Conservation (phyloP, 2,329 filamentous ascomycete species). For the Calonectria pseudoturangicola region DNA sequence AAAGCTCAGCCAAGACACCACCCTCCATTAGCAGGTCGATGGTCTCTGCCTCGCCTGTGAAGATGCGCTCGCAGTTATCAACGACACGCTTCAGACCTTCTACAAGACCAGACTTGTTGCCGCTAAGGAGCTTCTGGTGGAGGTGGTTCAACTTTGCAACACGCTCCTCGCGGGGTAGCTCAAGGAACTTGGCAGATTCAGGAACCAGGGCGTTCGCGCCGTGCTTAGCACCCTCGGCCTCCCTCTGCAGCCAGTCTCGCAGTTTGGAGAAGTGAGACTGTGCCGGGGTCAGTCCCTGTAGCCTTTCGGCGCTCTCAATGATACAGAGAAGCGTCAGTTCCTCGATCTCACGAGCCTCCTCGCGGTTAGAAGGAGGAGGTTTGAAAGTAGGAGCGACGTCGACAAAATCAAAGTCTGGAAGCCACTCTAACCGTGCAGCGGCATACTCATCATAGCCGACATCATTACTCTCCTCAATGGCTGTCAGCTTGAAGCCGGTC, state of each 20-base stretch:
- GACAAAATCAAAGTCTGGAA: slow-evolving; percentile 57
- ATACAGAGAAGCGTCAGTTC: slow-evolving; percentile 57
- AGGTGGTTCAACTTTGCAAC: slow-evolving; percentile 29
- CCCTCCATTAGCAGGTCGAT: slow-evolving; percentile 57
- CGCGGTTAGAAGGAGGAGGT: slow-evolving; percentile 27
- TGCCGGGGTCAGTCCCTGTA: slow-evolving; percentile 32
- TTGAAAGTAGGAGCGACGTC: slow-evolving; percentile 51
- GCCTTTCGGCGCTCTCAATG: slow-evolving; percentile 43
- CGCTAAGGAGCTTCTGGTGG: slow-evolving; percentile 24
- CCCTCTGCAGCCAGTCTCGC: slow-evolving; percentile 53
- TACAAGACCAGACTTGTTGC: slow-evolving; percentile 34
- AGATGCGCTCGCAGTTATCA: slow-evolving; percentile 44
- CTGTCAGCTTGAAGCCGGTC: slow-evolving; percentile 48
- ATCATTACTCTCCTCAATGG: slow-evolving; percentile 48
- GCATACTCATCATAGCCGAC: slow-evolving; percentile 50
- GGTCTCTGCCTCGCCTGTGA: slow-evolving; percentile 51
- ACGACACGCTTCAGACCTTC: slow-evolving; percentile 39
- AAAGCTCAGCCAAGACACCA: slow-evolving; percentile 55
- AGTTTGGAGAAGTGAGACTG: slow-evolving; percentile 55
- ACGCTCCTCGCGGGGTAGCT: slow-evolving; percentile 15
- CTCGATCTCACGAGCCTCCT: slow-evolving; percentile 50
- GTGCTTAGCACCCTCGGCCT: slow-evolving; percentile 11
- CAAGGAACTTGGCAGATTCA: slow-evolving; percentile 36
- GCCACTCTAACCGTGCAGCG: slow-evolving; percentile 56
- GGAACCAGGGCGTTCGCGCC: slow-evolving; percentile 43